Evolutionary conservation across 108 stramenopile genomes (phyloP).

Genomic region (Nitzschia sp.): DNA sequence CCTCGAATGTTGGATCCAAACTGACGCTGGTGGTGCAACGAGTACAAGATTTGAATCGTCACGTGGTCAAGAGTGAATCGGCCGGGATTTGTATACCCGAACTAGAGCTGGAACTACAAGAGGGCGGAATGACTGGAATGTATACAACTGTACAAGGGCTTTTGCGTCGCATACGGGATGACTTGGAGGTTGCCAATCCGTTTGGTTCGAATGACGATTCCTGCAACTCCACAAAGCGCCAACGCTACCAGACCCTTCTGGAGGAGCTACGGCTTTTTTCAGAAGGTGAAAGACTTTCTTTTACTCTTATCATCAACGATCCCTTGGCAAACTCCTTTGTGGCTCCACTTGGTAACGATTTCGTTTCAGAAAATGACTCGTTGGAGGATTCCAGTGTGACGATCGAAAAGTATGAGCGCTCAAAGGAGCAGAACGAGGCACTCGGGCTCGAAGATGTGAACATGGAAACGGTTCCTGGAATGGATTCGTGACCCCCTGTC

Average conservation of each 20-base stretch:
- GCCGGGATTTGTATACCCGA: constrained; percentile 82
- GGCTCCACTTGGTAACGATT: constrained; percentile 42
- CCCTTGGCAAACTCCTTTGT: constrained; percentile 93
- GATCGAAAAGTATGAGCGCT: constrained; percentile 54
- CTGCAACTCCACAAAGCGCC: constrained; percentile 38
- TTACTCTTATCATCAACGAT: constrained; percentile 80
- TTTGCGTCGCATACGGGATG: constrained; percentile 64
- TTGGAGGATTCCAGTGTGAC: constrained; percentile 38
- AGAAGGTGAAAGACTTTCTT: constrained; percentile 54
- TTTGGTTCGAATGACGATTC: constrained; percentile 58
- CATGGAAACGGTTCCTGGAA: no score
- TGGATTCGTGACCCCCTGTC: no score
- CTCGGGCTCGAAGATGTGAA: constrained; percentile 69
- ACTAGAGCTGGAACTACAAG: constrained; percentile 60
- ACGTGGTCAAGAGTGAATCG: constrained; percentile 86
- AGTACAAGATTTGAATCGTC: constrained; percentile 72
- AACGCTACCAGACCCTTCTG: constrained; percentile 48
- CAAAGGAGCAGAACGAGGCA: constrained; percentile 61
- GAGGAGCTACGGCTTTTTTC: constrained; percentile 24
- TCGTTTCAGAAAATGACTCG: constrained; percentile 4
- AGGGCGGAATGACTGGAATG: constrained; percentile 80
- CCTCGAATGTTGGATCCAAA: constrained; percentile 72
- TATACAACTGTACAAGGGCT: constrained; percentile 93
- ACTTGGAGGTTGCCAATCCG: constrained; percentile 65
- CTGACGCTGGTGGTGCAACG: constrained; percentile 51